These are phyloP conservation scores for Rhynchospora pubera DNA, from an alignment of 176 grass and related monocot genomes.

Conservation along the genomic window DNA sequence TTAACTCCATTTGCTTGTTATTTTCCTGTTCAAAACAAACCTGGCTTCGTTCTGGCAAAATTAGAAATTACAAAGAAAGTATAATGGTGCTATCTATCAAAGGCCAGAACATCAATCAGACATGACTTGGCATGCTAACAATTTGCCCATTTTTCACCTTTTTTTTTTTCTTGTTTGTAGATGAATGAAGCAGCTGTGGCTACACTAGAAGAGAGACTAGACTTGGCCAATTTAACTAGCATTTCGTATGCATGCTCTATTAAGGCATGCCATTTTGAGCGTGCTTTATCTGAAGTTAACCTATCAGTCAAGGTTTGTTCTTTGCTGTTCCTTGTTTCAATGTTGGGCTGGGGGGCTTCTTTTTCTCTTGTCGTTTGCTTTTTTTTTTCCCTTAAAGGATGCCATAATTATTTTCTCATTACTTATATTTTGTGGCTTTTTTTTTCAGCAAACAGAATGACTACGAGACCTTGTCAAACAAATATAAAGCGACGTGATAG, in stretches of 20 bases:
- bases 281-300: conserved; percentile 46
- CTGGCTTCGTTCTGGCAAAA: background rate
- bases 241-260: conserved; percentile 34
- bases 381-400: background rate
- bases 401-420: background rate
- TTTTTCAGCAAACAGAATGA: conserved; percentile 47
- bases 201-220: conserved; percentile 48
- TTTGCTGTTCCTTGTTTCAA: background rate
- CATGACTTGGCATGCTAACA: too few relatives aligned
- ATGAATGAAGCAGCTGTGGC: conserved; percentile 83
- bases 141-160: background rate
- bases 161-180: conserved; percentile 20
- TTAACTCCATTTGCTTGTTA: background rate
- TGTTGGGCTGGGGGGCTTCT: background rate
- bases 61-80: background rate
- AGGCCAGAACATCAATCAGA: background rate
- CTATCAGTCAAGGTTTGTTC: conserved; percentile 64
- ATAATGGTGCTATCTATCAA: background rate
- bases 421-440: background rate
- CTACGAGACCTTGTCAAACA: conserved; percentile 37
- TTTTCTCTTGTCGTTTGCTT: background rate
- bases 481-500: conserved; percentile 34
- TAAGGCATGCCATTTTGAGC: conserved; percentile 49
- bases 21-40: background rate
- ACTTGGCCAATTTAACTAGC: conserved; percentile 30